Conservation (phyloP, 2,329 filamentous ascomycete genomes). For the Colletotrichum paranaense region DNA sequence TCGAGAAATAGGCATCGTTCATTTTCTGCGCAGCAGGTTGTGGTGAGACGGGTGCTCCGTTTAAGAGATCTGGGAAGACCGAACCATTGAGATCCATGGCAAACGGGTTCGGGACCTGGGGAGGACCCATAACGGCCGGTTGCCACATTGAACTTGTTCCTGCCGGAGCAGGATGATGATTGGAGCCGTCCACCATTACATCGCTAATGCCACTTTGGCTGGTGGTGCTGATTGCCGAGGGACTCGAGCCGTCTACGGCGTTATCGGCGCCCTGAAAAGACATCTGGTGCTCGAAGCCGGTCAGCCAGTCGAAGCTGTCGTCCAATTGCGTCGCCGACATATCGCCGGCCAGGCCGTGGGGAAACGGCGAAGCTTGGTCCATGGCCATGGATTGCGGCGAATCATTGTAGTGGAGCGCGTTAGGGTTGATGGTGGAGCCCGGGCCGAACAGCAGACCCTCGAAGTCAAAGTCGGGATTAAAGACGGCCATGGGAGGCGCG, state of each 20-base stretch:
- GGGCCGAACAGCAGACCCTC: slow-evolving; percentile 77
- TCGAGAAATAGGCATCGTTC: slow-evolving; percentile 82
- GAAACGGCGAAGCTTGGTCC: slow-evolving; percentile 71
- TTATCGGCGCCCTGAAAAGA: slow-evolving; percentile 79
- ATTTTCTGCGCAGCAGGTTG: slow-evolving; percentile 78
- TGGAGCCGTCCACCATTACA: slow-evolving; percentile 86
- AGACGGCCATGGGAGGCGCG: slow-evolving; percentile 75
- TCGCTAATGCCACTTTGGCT: slow-evolving; percentile 94
- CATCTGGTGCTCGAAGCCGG: slow-evolving; percentile 83
- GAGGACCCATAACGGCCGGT: slow-evolving; percentile 75
- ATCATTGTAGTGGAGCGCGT: slow-evolving; percentile 85
- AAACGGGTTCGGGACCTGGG: slow-evolving; percentile 76
- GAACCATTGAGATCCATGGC: slow-evolving; percentile 79
- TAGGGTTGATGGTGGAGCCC: slow-evolving; percentile 76
- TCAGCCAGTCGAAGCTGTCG: slow-evolving; percentile 84
- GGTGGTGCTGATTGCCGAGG: slow-evolving; percentile 93
- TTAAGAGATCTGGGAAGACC: slow-evolving; percentile 82
- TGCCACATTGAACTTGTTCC: slow-evolving; percentile 75
- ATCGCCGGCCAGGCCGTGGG: slow-evolving; percentile 63
- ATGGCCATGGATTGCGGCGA: slow-evolving; percentile 76
- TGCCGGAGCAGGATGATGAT: slow-evolving; percentile 65
- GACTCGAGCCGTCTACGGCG: slow-evolving; percentile 91
- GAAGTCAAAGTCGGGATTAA: slow-evolving; percentile 76
- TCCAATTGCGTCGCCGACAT: slow-evolving; percentile 73
- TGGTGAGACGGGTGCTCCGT: slow-evolving; percentile 79